Evolutionary conservation across 768 basidiomycete species (phyloP).

Genomic region (Tylopilus rubrobrunneus): DNA sequence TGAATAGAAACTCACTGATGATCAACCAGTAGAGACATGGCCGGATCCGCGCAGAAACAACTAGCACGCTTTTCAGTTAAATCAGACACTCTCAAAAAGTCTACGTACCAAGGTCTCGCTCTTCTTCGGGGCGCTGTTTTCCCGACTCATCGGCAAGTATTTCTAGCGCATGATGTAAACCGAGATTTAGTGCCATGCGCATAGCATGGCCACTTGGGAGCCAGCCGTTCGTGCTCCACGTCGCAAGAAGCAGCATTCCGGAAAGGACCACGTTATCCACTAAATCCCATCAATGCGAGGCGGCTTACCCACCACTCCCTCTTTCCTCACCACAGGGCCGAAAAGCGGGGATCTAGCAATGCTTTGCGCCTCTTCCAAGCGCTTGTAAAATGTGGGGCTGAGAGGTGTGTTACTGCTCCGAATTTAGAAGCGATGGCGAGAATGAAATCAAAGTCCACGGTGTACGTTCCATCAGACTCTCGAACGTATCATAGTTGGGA

Average conservation of each 20-base stretch:
- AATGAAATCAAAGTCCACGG: slow-evolving; percentile 97
- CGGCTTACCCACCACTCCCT: slow-evolving; percentile 81
- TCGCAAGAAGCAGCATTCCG: slow-evolving; percentile 90
- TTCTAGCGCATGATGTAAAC: slow-evolving; percentile 87
- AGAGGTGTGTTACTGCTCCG: slow-evolving; percentile 86
- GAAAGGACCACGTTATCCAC: slow-evolving; percentile 4
- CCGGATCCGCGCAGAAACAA: slow-evolving; percentile 92
- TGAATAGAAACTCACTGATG: slow-evolving; percentile 63
- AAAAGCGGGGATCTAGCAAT: slow-evolving; percentile 93
- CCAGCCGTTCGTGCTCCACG: slow-evolving; percentile 95
- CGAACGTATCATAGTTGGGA: slow-evolving; percentile 89
- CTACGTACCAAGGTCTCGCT: slow-evolving; percentile 73
- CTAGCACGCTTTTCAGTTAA: slow-evolving; percentile 35
- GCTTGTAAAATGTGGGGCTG: slow-evolving; percentile 82
- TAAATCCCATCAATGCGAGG: slow-evolving; percentile 6
- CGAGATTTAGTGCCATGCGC: slow-evolving; percentile 93
- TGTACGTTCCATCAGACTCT: slow-evolving; percentile 84
- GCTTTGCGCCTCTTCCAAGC: slow-evolving; percentile 92
- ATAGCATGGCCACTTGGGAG: slow-evolving; percentile 93
- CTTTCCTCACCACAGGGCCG: slow-evolving; percentile 90
- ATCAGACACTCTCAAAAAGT: neutral
- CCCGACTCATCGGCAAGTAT: slow-evolving; percentile 74
- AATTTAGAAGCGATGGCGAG: slow-evolving; percentile 88
- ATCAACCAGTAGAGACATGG: slow-evolving; percentile 93
- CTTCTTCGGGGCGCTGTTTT: slow-evolving; percentile 72